Base-by-base conservation (phyloP, 352 stramenopile genomes). In the Phytophthora tentaculata region DNA sequence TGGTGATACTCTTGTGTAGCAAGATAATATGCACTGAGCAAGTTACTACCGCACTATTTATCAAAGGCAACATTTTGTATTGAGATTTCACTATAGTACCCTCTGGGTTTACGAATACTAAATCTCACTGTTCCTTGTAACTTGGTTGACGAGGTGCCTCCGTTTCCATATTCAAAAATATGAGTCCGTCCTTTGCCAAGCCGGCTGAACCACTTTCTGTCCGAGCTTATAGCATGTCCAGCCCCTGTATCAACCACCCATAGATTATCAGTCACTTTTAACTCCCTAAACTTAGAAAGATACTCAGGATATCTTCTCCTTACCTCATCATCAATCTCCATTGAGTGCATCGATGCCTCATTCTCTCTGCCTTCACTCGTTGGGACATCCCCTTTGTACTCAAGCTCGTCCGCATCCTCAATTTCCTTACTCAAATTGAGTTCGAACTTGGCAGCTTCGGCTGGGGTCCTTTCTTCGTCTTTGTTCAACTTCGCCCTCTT, bases 211-310 rank as follows among this genome's bases (percentile, higher is more conserved):
- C 64, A 67, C n/a, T 26, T 22, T 48, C 28, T 37, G 9, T 59
- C 41, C 14, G 50, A 56, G 17, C 49, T 71, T 67, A 67, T 54
- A 17, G 51, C 57, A 20, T 62, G 51, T 32, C 51, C 64, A 58
- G 49, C 64, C 17, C 63, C 47, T 52, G 49, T 59, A 55, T 65
- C 41, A 44, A 65, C 63, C 4, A 61, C 56, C 55, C 47, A 71
- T 22, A 61, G 7, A 48, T 61, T 20, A 49, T 47, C 20, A 56
- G 41, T 55, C 14, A 71, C 3, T 17, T 19, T 57, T 10, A 61
- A 26, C 12, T 49, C 5, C 22, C 57, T 71, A 19, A 71, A 56
- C 24, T n/a, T 45, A 19, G 19, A 45, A 13, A 47, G 14, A 56
- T 45, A 44, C 43, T 19, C 39, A n/a, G 32, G 32, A 7, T n/a